Conservation (phyloP, 2,329 filamentous ascomycete species). For the Knoxdaviesia capensis region DNA sequence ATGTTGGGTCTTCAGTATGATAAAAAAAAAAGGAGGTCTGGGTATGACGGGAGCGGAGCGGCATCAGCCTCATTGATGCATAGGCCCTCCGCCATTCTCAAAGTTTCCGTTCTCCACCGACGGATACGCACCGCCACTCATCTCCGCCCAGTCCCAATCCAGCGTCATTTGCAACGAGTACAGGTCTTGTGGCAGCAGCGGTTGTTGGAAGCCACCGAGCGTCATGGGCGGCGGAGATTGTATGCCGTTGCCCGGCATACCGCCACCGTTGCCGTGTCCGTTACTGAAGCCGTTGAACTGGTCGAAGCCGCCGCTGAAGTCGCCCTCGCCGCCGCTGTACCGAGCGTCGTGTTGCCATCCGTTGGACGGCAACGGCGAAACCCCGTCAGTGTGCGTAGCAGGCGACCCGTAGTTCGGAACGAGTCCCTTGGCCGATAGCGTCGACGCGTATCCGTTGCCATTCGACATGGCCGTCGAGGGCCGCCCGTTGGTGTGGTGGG, state of each 20-base stretch:
- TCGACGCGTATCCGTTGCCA: too few species aligned
- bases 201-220: constrained; percentile 47
- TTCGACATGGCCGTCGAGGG: neutral
- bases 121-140: constrained; percentile 44
- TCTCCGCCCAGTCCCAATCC: constrained; percentile 66
- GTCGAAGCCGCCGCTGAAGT: constrained; percentile 16
- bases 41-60: too few species aligned
- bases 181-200: constrained; percentile 77
- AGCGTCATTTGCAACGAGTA: constrained; percentile 94
- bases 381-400: neutral
- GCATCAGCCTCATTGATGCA: neutral
- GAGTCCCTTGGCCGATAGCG: too few species aligned
- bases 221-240: constrained; percentile 4
- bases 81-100: constrained; percentile 6
- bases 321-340: constrained; percentile 14
- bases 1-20: too few species aligned
- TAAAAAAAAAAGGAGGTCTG: too few species aligned
- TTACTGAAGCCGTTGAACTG: neutral
- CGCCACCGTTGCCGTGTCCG: neutral
- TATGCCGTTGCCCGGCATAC: neutral
- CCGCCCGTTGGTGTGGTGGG: constrained; percentile 6
- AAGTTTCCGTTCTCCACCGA: constrained; percentile 42
- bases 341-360: constrained; percentile 2
- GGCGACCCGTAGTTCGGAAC: neutral
- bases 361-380: constrained; percentile 1